Base-by-base conservation (phyloP, 1,284 basidiomycete species). In the Ganoderma multipileum region DNA sequence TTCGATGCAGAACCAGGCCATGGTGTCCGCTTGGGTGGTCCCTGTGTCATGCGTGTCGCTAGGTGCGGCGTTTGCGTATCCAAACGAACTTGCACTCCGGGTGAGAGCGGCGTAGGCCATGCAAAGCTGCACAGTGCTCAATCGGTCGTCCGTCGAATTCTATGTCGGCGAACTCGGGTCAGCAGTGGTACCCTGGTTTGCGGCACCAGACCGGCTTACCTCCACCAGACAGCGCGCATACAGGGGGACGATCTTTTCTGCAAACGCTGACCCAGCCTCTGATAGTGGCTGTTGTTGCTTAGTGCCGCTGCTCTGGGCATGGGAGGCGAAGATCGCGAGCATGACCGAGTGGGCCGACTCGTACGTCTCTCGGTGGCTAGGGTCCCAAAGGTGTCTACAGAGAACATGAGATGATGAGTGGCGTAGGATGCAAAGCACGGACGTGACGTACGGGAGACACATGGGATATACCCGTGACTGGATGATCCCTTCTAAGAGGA, bases 321-420 rank as follows among this genome's bases (percentile, higher is more conserved):
- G 84, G 20, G 88, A 83, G 20, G 89, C 86, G 73, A 93, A 89
- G 28, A 92, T 83, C 2, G 91, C 83, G 7, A 94, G 80, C 62
- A 94, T 82, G 38, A 92, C 90, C 3, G 92, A 93, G 77, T 94
- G 92, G 5, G 91, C 86, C 0, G 91, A 91, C 77, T 94, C 92
- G 69, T 87, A 93, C 23, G 86, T 88, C 70, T 92, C 90, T 41
- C 91, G 87, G 68, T 91, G 81, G 18, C 78, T 78, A n/a, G 86
- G 71, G 69, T 89, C 83, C 61, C 81, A 83, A 28, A 91, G 81
- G 75, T 89, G 84, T 54, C 90, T 91, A 72, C 41, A 36, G 44
- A 58, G 60, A 44, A 50, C 61, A 41, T 44, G 14, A 62, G 47
- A 58, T 18, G 66, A 61, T 68, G 41, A 65, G 54, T 65, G 47